Base-by-base conservation (phyloP, 2,329 filamentous ascomycete species). In the Paraconiothyrium sp. region DNA sequence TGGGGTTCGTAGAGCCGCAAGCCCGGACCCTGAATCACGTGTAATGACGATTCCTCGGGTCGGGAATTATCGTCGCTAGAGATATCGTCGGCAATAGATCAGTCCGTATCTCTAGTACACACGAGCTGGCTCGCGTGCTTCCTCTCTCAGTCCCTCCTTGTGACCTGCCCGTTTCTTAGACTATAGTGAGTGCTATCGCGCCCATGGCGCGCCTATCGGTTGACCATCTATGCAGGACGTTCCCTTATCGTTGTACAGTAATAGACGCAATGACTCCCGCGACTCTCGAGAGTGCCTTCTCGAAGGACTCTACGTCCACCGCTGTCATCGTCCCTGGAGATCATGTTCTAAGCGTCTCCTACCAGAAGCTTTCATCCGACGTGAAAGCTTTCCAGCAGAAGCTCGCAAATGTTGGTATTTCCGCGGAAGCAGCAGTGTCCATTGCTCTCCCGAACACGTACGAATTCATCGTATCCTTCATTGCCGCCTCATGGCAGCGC, bases 381-480 rank as follows among this genome's bases (percentile, higher is more conserved):
- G 86, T 93, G 58, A 79, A 83, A 47, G 81, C 85, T 16, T 94
- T 95, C 82, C 92, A 95, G 82, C 83, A 84, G 75, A 92, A 92
- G 80, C 88, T 96, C 65, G 92, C 92, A 27, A 84, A 85, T 51
- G 84, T 94, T 59, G 92, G 92, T 66, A 88, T 96, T 65, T 83
- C 85, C 59, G 84, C 86, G 47, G 85, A 86, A 67, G 86, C 89
- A 14, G 89, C 92, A 50, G 92, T 96, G 56, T 95, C 92, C 51
- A 93, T 96, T 76, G 91, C 92, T 32, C 86, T 93, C 20, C 87
- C 90, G 61, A 96, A 96, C 82, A 93, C 90, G 57, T 94, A 93
- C 79, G 92, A 94, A 78, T 95, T 96, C 80, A 91, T 96, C 75
- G 89, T 95, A 59, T 89, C 92, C 2, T 97, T 96, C 80, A 86